Conservation (phyloP, 2,329 filamentous ascomycete genomes). For the Clonostachys rosea region DNA sequence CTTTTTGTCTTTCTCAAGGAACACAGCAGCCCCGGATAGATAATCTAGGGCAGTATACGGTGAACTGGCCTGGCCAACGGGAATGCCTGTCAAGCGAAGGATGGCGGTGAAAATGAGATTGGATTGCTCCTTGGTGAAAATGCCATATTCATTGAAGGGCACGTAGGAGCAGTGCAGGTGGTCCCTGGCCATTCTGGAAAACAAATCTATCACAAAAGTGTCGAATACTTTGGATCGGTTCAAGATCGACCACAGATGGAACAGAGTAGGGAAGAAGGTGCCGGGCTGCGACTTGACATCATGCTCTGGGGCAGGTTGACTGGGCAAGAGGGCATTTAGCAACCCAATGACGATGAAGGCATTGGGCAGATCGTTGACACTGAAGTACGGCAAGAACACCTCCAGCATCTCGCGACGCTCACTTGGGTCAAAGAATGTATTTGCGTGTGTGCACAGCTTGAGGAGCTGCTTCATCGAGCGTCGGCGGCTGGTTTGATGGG, state of each 20-base stretch:
- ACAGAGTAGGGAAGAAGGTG: conserved; percentile 87
- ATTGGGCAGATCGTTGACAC: conserved; percentile 85
- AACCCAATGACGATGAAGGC: conserved; percentile 90
- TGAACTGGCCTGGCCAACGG: conserved; percentile 91
- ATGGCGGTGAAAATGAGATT: conserved; percentile 90
- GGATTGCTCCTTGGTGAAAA: conserved; percentile 90
- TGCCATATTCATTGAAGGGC: conserved; percentile 78
- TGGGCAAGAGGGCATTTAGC: conserved; percentile 84
- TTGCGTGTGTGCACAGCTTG: conserved; percentile 85
- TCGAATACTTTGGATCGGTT: conserved; percentile 87
- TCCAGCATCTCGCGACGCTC: conserved; percentile 80
- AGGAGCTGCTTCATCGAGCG: conserved; percentile 63
- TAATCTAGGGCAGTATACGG: conserved; percentile 86
- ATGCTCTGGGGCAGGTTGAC: conserved; percentile 67
- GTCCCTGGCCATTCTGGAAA: conserved; percentile 84
- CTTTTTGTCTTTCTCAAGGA: conserved; percentile 87
- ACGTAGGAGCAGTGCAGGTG: conserved; percentile 71
- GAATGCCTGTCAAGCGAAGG: conserved; percentile 85
- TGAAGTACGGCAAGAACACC: conserved; percentile 82
- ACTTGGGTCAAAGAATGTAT: conserved; percentile 86
- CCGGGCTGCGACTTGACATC: conserved; percentile 77
- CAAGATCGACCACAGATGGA: conserved; percentile 93
- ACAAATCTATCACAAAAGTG: conserved; percentile 80
- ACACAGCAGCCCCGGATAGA: conserved; percentile 74
- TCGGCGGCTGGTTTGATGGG: conserved; percentile 51